Evolutionary conservation across 495 filamentous ascomycete species (phyloP).

Genomic region (Terfezia boudieri): DNA sequence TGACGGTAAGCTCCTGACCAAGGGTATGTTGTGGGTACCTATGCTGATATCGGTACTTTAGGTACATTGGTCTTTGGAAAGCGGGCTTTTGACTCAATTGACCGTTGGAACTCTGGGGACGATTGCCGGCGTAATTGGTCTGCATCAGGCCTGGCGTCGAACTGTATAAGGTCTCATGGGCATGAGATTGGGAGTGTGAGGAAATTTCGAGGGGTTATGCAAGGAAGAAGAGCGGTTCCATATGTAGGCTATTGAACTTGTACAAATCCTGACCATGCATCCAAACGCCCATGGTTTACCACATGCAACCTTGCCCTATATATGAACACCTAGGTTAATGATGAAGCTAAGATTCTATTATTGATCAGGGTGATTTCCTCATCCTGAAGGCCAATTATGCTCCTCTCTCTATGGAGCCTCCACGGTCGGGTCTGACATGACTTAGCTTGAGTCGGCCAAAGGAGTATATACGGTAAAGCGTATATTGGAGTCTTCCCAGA

Average conservation of each 20-base stretch:
- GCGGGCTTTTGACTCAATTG: slow-evolving; percentile 37
- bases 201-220: too few species aligned
- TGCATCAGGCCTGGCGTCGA: slow-evolving; percentile 39
- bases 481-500: background rate
- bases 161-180: too few species aligned
- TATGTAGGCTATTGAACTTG: too few species aligned
- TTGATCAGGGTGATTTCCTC: too few species aligned
- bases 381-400: background rate
- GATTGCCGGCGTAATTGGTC: slow-evolving; percentile 41
- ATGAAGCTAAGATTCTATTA: too few species aligned
- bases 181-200: too few species aligned
- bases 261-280: too few species aligned
- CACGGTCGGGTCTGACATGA: background rate
- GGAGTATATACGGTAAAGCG: background rate
- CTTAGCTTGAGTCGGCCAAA: background rate
- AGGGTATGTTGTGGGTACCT: background rate
- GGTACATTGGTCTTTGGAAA: slow-evolving; percentile 62
- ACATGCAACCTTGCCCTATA: too few species aligned
- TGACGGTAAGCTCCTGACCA: slow-evolving; percentile 21
- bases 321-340: too few species aligned
- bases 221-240: too few species aligned
- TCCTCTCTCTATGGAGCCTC: background rate
- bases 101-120: slow-evolving; percentile 41
- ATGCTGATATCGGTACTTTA: background rate
- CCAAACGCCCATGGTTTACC: too few species aligned